Base-by-base conservation (phyloP, 805 yeast genomes). In the Lipomyces sp. region DNA sequence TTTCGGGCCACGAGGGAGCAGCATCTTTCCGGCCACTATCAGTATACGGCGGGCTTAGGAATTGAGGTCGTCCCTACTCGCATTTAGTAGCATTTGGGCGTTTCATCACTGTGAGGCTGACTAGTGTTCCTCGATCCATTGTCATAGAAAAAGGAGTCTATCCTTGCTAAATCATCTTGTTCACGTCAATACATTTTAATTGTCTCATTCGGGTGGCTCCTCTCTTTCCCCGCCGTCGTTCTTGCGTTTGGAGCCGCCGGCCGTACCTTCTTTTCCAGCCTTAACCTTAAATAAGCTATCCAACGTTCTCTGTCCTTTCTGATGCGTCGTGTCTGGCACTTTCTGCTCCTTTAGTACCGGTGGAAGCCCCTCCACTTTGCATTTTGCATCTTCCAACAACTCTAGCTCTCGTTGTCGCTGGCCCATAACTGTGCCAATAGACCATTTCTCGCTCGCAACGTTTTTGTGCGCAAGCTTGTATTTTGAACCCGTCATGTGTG, bases 381-480 rank as follows among this genome's bases (percentile, higher is more conserved):
- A 33, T 10, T 51, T 51, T 33, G 54, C 54, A 51, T 51, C 54
- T 33, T 51, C 54, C 54, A 51, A 51, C 15, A 51, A 51, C 18
- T 51, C 54, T 6, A 51, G 4, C n/a, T 51, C 54, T 33, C 54
- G 54, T n/a, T 51, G 33, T 51, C 54, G 54, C 54, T 51, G 54
- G 11, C 54, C 54, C 54, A 51, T 51, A 30, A 51, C 54, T 8
- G 54, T 51, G 3, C 54, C 54, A 51, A 51, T 51, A 8, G 54
- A 51, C 54, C 54, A 51, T 30, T 51, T 51, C 33, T 51, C 54
- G 34, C 54, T 51, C 33, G 54, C 15, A 51, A 33, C 54, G 30
- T 18, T 51, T 51, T 51, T 51, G 54, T 51, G 54, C 30, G 54
- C 54, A 18, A 51, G 54, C n/a, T 51, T 51, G 54, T 51, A 51